These are phyloP conservation scores for Kodamaea kakaduensis DNA, from an alignment of 805 yeast genomes.

Conservation along the genomic window DNA sequence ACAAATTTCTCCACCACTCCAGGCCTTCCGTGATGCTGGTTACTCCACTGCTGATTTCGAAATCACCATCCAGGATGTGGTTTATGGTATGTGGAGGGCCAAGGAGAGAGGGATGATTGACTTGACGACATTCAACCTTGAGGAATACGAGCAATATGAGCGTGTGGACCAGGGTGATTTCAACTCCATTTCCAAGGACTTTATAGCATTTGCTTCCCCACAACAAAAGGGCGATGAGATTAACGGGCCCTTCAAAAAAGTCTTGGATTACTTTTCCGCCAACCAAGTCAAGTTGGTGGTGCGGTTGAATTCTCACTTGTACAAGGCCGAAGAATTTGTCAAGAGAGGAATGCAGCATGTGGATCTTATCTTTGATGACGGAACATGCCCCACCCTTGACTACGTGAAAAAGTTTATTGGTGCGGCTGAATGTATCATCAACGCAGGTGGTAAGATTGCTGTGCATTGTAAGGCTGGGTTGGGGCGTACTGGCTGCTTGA, in stretches of 20 bases:
- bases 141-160: conserved; percentile 91
- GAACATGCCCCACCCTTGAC: conserved; percentile 94
- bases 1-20: conserved; percentile 88
- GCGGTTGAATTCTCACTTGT: conserved; percentile 85
- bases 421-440: conserved; percentile 86
- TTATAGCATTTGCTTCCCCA: conserved; percentile 97
- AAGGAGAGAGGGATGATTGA: conserved; percentile 88
- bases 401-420: conserved; percentile 91
- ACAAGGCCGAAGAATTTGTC: conserved; percentile 80
- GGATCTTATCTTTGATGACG: conserved; percentile 97
- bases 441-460: conserved; percentile 87
- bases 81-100: conserved; percentile 97
- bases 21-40: conserved; percentile 96
- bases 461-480: conserved; percentile 99
- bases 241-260: conserved; percentile 77
- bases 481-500: conserved; percentile 96
- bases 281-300: conserved; percentile 85
- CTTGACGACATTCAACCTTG: conserved; percentile 79
- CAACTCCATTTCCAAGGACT: conserved; percentile 85
- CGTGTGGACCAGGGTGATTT: conserved; percentile 97
- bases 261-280: conserved; percentile 67
- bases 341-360: conserved; percentile 81
- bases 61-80: conserved; percentile 89
- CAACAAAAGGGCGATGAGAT: conserved; percentile 53
- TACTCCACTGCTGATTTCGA: conserved; percentile 94